A percentile compares a stretch with the other conserved stretches of the same genome.
phyloP scores from a whole-genome alignment of 1,284 basidiomycete genomes.

The Coniferiporia weirii region DNA sequence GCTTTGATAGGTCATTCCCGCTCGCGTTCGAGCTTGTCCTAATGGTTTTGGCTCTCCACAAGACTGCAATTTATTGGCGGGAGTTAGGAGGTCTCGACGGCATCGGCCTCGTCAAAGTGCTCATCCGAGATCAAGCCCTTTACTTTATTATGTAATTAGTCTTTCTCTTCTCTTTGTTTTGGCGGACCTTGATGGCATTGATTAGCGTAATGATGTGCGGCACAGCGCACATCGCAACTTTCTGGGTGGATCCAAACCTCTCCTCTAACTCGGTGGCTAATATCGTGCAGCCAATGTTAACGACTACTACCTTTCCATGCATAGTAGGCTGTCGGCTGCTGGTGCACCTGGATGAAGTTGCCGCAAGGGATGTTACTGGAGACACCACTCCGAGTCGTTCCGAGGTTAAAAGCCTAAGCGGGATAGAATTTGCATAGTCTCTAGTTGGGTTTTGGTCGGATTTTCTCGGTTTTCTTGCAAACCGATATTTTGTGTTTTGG shows the following conservation, averaged over 20 bases:
- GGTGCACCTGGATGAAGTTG: background rate
- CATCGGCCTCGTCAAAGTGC: background rate
- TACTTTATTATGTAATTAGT: conserved; percentile 5
- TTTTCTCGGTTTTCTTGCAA: too few relatives aligned
- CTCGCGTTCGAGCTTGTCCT: background rate
- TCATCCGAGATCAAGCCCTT: background rate
- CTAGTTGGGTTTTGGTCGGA: too few relatives aligned
- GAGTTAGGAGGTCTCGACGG: background rate
- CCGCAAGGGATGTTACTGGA: background rate
- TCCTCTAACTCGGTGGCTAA: background rate
- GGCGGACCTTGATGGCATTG: background rate
- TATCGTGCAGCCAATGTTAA: background rate
- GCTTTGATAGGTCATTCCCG: background rate
- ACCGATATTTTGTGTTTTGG: too few relatives aligned
- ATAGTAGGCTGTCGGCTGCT: background rate
- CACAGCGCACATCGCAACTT: background rate
- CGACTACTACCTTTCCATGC: background rate
- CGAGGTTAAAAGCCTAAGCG: background rate
- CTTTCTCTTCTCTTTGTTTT: background rate
- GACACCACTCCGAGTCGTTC: background rate
- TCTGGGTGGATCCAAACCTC: background rate
- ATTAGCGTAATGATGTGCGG: background rate
- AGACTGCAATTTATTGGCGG: background rate
- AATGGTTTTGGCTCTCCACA: conserved; percentile 2
- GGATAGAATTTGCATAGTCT: background rate